Evolutionary conservation across 2,329 filamentous ascomycete genomes (phyloP).

Genomic region (Clonostachys solani): DNA sequence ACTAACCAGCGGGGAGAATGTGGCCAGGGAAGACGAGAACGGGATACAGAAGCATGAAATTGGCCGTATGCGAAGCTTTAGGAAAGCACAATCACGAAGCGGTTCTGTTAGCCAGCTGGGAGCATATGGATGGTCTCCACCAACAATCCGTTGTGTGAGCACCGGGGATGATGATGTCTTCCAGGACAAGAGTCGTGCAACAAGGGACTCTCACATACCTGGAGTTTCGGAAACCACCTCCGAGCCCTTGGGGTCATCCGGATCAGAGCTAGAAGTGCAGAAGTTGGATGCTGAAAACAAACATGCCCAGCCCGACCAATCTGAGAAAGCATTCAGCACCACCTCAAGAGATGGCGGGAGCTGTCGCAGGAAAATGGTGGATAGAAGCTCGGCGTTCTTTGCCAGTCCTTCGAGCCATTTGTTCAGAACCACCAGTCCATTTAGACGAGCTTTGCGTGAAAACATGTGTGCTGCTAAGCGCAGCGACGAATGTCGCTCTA

Average conservation of each 20-base stretch:
- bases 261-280: background rate
- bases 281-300: too few relatives aligned
- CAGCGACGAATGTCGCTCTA: constrained; percentile 2
- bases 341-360: background rate
- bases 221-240: too few relatives aligned
- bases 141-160: constrained; percentile 25
- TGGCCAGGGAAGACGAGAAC: constrained; percentile 25
- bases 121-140: constrained; percentile 10
- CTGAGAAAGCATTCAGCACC: background rate
- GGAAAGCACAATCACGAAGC: constrained; percentile 5
- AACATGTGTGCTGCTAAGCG: constrained; percentile 32
- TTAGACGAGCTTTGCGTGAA: constrained; percentile 44
- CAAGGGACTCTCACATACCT: background rate
- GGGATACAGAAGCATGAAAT: background rate
- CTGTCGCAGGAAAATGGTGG: background rate
- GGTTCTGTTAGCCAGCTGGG: constrained; percentile 7
- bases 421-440: constrained; percentile 52
- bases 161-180: constrained; percentile 27
- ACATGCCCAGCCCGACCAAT: too few relatives aligned
- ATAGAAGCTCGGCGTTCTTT: constrained; percentile 43
- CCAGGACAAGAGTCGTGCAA: constrained; percentile 5
- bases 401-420: constrained; percentile 45
- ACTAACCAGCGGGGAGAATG: constrained; percentile 40
- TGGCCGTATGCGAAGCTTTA: constrained; percentile 1
- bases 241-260: background rate